phyloP scores from a whole-genome alignment of 805 yeast genomes.

The Maudiozyma pseudohumilis region DNA sequence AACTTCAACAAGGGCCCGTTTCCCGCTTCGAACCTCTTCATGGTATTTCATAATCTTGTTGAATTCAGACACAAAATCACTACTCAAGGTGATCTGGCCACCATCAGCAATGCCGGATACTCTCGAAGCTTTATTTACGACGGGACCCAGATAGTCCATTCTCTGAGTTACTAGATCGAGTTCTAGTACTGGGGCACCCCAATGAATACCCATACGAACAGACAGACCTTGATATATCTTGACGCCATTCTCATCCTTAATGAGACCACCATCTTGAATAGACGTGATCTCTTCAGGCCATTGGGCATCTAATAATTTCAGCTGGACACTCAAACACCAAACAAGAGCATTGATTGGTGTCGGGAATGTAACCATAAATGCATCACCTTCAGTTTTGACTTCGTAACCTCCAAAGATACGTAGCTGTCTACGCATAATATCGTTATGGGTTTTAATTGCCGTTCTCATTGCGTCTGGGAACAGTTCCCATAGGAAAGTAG shows the following conservation, averaged over 20 bases:
- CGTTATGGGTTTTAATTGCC: constrained; percentile 89
- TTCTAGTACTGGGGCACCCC: constrained; percentile 97
- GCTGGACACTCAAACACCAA: constrained; percentile 93
- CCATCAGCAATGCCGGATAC: constrained; percentile 95
- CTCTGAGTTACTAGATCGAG: constrained; percentile 88
- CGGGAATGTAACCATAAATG: constrained; percentile 95
- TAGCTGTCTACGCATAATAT: constrained; percentile 86
- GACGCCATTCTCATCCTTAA: constrained; percentile 49
- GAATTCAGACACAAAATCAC: constrained; percentile 71
- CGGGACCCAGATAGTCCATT: constrained; percentile 98
- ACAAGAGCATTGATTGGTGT: constrained; percentile 80
- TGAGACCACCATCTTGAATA: constrained; percentile 73
- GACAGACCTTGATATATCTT: constrained; percentile 78
- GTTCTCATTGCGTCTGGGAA: constrained; percentile 92
- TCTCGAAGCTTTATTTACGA: constrained; percentile 92
- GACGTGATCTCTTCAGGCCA: constrained; percentile 93
- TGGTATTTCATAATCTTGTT: constrained; percentile 41
- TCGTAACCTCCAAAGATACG: constrained; percentile 95
- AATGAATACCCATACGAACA: constrained; percentile 96
- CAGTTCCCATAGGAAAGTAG: constrained; percentile 88
- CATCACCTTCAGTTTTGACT: constrained; percentile 98
- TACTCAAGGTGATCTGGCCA: constrained; percentile 87
- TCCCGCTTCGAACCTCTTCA: constrained; percentile 21
- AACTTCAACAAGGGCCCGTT: constrained; percentile 30
- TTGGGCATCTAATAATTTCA: constrained; percentile 69